Evolutionary conservation across 139 green algal genomes (phyloP).

Genomic region (Mesotaenium endlicherianum): DNA sequence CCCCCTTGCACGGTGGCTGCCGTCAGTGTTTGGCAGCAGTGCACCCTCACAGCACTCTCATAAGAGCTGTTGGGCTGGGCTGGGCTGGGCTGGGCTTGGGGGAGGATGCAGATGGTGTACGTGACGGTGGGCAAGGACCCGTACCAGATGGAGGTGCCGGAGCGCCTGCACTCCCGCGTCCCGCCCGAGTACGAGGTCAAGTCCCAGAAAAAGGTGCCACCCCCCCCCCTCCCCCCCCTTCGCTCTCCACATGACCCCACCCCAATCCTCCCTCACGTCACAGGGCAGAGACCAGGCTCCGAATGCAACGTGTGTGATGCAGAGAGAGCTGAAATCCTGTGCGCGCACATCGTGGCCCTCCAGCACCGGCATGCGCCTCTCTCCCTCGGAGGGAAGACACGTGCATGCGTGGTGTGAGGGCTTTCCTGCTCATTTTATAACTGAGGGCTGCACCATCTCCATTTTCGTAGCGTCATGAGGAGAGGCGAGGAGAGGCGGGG

Average conservation of each 20-base stretch:
- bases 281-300: too few species aligned
- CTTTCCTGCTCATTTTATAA: too few species aligned
- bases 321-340: too few species aligned
- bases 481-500: too few species aligned
- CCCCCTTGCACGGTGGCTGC: neutral
- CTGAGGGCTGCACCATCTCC: too few species aligned
- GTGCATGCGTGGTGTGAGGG: too few species aligned
- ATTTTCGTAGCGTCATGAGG: neutral
- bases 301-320: too few species aligned
- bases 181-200: constrained; percentile 63
- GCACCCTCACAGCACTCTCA: too few species aligned
- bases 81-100: neutral
- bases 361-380: too few species aligned
- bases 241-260: neutral
- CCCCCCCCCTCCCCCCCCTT: neutral
- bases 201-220: constrained; percentile 71
- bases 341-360: too few species aligned
- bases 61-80: neutral
- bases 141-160: constrained; percentile 85
- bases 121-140: constrained; percentile 72
- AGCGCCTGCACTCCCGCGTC: constrained; percentile 49
- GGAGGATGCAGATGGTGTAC: constrained; percentile 11
- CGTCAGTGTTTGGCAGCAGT: too few species aligned
- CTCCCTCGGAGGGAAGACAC: too few species aligned
- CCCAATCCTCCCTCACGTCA: neutral